Base-by-base conservation (phyloP, 2,329 filamentous ascomycete species). In the Nectriaceae sp. region DNA sequence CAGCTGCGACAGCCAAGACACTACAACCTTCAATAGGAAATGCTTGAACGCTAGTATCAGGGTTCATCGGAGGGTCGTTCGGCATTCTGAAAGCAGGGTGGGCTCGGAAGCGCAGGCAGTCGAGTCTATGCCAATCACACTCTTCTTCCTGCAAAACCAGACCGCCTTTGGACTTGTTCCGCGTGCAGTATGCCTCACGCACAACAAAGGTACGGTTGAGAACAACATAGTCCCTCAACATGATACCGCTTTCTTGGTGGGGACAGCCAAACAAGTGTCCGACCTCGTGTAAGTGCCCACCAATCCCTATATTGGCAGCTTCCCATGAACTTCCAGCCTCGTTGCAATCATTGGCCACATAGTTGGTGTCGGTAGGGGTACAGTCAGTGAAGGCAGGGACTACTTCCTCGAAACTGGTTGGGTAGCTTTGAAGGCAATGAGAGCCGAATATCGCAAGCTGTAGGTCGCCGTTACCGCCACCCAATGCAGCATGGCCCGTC, bases 271-370 rank as follows among this genome's bases (percentile, higher is more conserved):
- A 88, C 19, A 96, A 70, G 70, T 96, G 93, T 3, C 93, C 93
- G 1, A 88, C 88, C 70, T 97, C 91, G 68, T 96, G 93, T 40
- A 97, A 70, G 68, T 97, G 93, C 10, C 90, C 92, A 6, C 93
- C 93, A 55, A 97, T 95, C 22, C 92, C 92, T 52, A 96, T 88
- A 60, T 93, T 96, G 21, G 90, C 91, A n/a, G 91, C 85, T 67
- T 97, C 93, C 93, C 93, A 97, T 40, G 85, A 94, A 65, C 89
- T 96, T 20, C 92, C 92, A 5, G 86, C 87, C 57, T 96, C 89
- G 59, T 88, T 88, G 67, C 85, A 90, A 65, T 96, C 90, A 61
- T 97, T 96, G 15, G 88, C 88, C 31, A 96, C 84, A 59, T 82
- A 81, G 33, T 83, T 80, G 10, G 85, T 89, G 65, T 97, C 90